phyloP scores from a whole-genome alignment of 2,329 filamentous ascomycete genomes.

The Lasiodiplodia gonubiensis region DNA sequence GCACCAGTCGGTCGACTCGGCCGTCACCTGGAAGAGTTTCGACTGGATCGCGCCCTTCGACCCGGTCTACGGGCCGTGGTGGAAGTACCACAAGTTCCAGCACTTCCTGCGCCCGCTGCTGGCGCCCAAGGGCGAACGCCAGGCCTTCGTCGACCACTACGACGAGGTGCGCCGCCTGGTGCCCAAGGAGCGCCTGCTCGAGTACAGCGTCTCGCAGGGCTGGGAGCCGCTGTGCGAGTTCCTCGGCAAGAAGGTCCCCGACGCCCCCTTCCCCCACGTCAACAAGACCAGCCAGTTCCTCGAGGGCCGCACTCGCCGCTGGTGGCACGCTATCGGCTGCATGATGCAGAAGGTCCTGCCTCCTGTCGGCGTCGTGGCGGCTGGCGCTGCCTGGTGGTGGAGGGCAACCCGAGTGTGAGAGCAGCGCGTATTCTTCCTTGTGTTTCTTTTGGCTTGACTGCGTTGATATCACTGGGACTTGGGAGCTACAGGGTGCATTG shows the following conservation, averaged over 20 bases:
- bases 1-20: slow-evolving; percentile 7
- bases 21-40: background rate
- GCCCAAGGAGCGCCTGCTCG: background rate
- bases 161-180: background rate
- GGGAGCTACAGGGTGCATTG: background rate
- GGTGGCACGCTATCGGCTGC: background rate
- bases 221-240: background rate
- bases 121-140: background rate
- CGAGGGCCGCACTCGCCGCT: background rate
- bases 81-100: background rate
- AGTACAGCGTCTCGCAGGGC: background rate
- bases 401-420: background rate
- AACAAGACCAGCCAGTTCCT: no score
- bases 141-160: background rate
- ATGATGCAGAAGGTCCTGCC: background rate
- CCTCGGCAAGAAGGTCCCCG: background rate
- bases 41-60: background rate
- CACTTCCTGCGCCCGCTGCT: background rate
- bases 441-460: background rate
- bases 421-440: background rate
- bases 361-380: background rate
- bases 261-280: background rate
- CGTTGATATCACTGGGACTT: background rate
- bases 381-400: background rate
- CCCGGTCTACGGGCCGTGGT: background rate